Base-by-base conservation (phyloP, 225 moss, liverwort and hornwort genomes). In the Anthoceros angustus region DNA sequence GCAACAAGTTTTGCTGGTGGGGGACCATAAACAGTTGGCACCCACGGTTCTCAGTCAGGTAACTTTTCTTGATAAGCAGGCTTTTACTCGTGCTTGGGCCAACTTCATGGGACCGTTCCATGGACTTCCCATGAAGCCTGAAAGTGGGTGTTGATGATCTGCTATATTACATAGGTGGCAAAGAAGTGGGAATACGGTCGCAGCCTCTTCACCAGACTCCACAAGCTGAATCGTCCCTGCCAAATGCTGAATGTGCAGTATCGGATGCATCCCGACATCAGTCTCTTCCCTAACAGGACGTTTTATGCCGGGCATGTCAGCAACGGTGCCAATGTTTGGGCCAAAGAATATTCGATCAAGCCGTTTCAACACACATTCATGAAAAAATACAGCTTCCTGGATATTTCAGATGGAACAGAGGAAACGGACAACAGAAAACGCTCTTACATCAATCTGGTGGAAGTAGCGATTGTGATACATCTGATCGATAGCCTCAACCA, bases 231-330 rank as follows among this genome's bases (percentile, higher is more conserved):
- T 8, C 82, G 82, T 67, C 76, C 76, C 6, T 67, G 66, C 39
- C 74, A 78, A 39, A 42, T 85, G 32, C 70, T 85, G 0, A 69
- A 80, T 69, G 67, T 79, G 8, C 82, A 85, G 62, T 82, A 82
- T 64, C 73, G 85, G 12, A 85, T 85, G 85, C 85, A 85, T 61
- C 82, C 85, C 8, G 72, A 49, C 8, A 82, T 85, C 25, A 85
- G 80, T 61, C 10, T 41, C 38, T 85, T 85, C 42, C 85, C 85
- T 2, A 85, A 78, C n/a, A 11, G 10, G 0, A 75, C 75, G 38
- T 82, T 85, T 42, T 85, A 82, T 42, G 18, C 41, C 55, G 85
- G 82, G 3, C 64, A 38, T 64, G 64, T 85, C 32, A 42, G 45
- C 25, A 65, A 85, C 41, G 82, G 85, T 6, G 15, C 10, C 6